Conservation (phyloP, 1,139 yeast genomes). For the Nakaseomyces glabratus region DNA sequence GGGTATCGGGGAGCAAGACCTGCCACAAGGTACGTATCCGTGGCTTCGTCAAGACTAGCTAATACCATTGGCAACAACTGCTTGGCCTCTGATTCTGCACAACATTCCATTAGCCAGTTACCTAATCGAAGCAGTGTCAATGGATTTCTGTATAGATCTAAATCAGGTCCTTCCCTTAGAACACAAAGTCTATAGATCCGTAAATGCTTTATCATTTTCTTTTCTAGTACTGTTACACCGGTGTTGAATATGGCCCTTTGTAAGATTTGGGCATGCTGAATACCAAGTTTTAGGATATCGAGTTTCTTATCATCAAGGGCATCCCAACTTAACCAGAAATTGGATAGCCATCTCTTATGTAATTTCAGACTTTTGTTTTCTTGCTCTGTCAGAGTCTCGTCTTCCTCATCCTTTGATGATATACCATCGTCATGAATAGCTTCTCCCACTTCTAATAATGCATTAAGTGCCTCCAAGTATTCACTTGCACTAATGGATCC, state of each 20-base stretch:
- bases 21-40: constrained; percentile 78
- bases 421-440: constrained; percentile 26
- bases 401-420: constrained; percentile 17
- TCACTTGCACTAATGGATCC: constrained; percentile 90
- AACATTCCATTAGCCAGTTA: constrained; percentile 82
- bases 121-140: constrained; percentile 77
- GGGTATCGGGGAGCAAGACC: constrained; percentile 85
- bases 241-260: constrained; percentile 84
- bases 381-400: constrained; percentile 25
- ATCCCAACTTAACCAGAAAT: constrained; percentile 96
- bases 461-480: constrained; percentile 80
- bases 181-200: constrained; percentile 80
- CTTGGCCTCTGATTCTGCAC: constrained; percentile 68
- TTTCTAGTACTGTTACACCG: constrained; percentile 81
- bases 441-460: constrained; percentile 62
- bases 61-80: constrained; percentile 72
- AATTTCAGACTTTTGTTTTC: constrained; percentile 33
- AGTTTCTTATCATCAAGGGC: constrained; percentile 53
- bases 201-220: constrained; percentile 68
- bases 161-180: constrained; percentile 80
- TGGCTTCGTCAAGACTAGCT: constrained; percentile 67
- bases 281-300: constrained; percentile 58
- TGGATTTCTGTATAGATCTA: constrained; percentile 73
- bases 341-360: constrained; percentile 62
- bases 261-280: constrained; percentile 68